These are phyloP conservation scores for Fonsecaea erecta DNA, from an alignment of 2,329 filamentous ascomycete genomes.

Conservation along the genomic window DNA sequence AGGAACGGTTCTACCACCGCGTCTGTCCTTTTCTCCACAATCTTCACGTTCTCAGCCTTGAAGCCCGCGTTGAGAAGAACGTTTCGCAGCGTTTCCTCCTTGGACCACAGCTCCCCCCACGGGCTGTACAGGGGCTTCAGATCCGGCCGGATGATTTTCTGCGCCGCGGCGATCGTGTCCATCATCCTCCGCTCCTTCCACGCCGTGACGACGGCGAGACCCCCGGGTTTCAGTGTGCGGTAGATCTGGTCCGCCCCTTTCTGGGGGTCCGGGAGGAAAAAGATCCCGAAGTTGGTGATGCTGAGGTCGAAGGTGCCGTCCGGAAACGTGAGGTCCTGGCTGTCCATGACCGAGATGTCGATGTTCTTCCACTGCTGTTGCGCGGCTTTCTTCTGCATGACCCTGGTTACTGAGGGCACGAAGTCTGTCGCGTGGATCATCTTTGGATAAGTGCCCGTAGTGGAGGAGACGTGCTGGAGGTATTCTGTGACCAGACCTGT, in stretches of 20 bases:
- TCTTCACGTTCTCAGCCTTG: conserved; percentile 9
- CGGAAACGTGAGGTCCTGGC: conserved; percentile 22
- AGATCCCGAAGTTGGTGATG: conserved; percentile 35
- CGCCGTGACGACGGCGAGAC: conserved; percentile 28
- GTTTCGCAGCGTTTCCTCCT: conserved; percentile 12
- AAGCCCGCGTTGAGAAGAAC: conserved; percentile 11
- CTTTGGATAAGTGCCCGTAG: background rate
- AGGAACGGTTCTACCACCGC: conserved; percentile 11
- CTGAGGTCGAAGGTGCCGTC: conserved; percentile 23
- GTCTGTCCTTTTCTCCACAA: conserved; percentile 18
- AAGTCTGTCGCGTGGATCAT: conserved; percentile 33
- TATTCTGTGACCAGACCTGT: conserved; percentile 30
- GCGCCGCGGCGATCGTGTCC: conserved; percentile 11
- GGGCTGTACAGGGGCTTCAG: background rate
- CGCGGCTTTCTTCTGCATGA: conserved; percentile 1
- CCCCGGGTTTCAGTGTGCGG: conserved; percentile 33
- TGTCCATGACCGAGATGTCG: conserved; percentile 28
- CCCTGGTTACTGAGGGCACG: conserved; percentile 25
- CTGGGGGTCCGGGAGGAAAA: conserved; percentile 32
- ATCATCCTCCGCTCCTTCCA: conserved; percentile 29
- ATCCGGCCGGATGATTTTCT: conserved; percentile 14
- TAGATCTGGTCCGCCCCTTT: conserved; percentile 31
- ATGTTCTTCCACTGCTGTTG: conserved; percentile 17
- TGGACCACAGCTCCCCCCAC: conserved; percentile 17
- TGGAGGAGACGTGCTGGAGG: conserved; percentile 16